Percentiles rank a stretch among this genome's conserved stretches.
These are phyloP conservation scores for Moringa oleifera DNA, from an alignment of 345 rosid genomes.

Conservation along the genomic window DNA sequence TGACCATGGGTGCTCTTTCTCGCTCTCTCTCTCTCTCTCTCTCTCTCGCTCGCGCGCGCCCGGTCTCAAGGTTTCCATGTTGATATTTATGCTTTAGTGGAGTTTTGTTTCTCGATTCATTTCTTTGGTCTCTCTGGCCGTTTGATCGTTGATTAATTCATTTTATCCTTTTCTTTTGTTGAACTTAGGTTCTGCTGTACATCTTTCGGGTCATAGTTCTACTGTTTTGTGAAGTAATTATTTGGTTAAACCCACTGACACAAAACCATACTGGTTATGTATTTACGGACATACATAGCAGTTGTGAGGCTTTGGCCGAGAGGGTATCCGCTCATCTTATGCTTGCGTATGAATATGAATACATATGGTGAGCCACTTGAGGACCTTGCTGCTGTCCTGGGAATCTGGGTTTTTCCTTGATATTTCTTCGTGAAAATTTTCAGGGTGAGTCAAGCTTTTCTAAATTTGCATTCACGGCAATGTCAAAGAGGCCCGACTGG, in stretches of 20 bases:
- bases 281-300: constrained; percentile 1
- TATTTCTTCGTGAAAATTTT: background rate
- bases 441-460: constrained; percentile 28
- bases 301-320: background rate
- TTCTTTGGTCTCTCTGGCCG: background rate
- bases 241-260: no score
- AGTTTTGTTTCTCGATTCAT: no score
- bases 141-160: background rate
- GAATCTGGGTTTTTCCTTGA: background rate
- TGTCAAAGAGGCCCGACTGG: constrained; percentile 16
- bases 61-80: no score
- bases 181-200: background rate
- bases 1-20: constrained; percentile 25
- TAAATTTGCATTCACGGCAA: constrained; percentile 12
- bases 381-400: no score
- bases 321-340: background rate
- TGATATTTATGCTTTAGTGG: no score
- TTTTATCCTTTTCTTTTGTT: background rate
- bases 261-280: no score
- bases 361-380: no score
- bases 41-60: background rate
- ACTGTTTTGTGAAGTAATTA: background rate
- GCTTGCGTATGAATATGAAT: background rate
- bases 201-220: no score
- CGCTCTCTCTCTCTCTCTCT: constrained; percentile 5